These are phyloP conservation scores for Sporisorium sorghi DNA, from an alignment of 1,284 basidiomycete species.

Conservation along the genomic window DNA sequence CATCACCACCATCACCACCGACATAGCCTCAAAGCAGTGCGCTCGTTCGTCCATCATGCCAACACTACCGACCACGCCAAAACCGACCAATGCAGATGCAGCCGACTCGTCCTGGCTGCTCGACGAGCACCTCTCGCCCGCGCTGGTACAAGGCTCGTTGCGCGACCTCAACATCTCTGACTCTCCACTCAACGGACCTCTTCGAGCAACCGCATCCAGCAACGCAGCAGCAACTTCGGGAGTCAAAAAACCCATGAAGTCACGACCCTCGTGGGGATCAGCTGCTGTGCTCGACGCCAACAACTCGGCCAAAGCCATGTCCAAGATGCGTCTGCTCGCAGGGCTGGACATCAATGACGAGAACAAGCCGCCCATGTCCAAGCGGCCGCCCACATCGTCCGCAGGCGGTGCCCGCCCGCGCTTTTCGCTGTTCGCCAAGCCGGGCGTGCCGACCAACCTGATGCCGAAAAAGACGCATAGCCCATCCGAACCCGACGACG, in stretches of 20 bases:
- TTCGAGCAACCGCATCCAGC: constrained; percentile 18
- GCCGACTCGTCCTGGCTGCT: constrained; percentile 46
- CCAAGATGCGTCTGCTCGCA: constrained; percentile 43
- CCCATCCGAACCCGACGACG: constrained; percentile 29
- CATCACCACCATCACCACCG: not conserved
- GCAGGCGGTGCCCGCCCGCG: constrained; percentile 29
- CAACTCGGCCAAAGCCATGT: constrained; percentile 33
- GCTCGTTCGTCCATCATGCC: constrained; percentile 27
- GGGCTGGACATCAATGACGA: constrained; percentile 44
- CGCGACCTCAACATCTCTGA: constrained; percentile 47
- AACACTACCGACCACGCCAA: constrained; percentile 38
- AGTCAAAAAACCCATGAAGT: constrained; percentile 34
- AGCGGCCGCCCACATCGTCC: constrained; percentile 8
- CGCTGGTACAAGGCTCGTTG: constrained; percentile 33
- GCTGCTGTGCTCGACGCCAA: constrained; percentile 38
- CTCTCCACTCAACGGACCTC: constrained; percentile 32
- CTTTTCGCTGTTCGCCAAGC: constrained; percentile 51
- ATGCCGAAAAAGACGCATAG: constrained; percentile 30
- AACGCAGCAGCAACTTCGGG: constrained; percentile 5
- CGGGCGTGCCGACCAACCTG: constrained; percentile 42
- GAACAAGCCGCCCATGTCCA: constrained; percentile 44
- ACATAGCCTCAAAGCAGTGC: not conserved
- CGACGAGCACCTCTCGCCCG: constrained; percentile 41
- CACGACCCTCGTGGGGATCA: constrained; percentile 47
- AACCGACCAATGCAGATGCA: constrained; percentile 21